Evolutionary conservation across 2,329 filamentous ascomycete genomes (phyloP), one percentile per base, ranked within the genome.

Genomic region (Xylaria sp.): DNA sequence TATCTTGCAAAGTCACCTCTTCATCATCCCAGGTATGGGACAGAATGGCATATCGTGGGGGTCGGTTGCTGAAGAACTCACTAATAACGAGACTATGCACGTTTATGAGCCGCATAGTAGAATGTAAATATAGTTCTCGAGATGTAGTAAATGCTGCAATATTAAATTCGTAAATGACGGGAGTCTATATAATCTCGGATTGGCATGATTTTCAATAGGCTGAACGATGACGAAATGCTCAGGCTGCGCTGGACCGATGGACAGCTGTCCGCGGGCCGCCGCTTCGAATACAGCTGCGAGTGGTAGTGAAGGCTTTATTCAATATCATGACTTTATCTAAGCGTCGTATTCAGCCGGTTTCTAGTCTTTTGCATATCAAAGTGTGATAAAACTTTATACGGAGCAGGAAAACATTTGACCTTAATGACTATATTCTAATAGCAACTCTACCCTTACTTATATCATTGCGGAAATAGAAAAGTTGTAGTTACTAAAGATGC

Each of bases 1-100:
- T 63, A 21, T 61, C 59, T 23, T 51, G 42, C 12, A 61, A 12
- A 12, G 59, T 57, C 38, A 61, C 59, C 59, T 61, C 59, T 15
- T 61, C 52, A 15, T 61, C 43, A 25, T 54, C 52, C 59, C 59
- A 61, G 15, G 53, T 51, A 21, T 63, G 54, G 23, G 54, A 63
- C 25, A 59, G 23, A 21, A 63, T 59, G 23, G 60, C 51, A 37
- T 58, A 63, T 19, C 46, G 55, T 19, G 56, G 56, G 43, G 35
- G 23, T 25, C 21, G 52, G 19, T 46, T 35, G 6, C 42, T 42
- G 25, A 35, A 12, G 12, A 50, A 57, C 11, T 57, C 54, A 11
- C 31, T 42, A n/a, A 57, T 50, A 21, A 38, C 35, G 3, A 57
- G 37, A 9, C 43, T 50, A 33, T 57, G 54, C 9, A 50, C 54